These are phyloP conservation scores for Trypethelium eluteriae DNA, from an alignment of 495 filamentous ascomycete species.

Conservation along the genomic window DNA sequence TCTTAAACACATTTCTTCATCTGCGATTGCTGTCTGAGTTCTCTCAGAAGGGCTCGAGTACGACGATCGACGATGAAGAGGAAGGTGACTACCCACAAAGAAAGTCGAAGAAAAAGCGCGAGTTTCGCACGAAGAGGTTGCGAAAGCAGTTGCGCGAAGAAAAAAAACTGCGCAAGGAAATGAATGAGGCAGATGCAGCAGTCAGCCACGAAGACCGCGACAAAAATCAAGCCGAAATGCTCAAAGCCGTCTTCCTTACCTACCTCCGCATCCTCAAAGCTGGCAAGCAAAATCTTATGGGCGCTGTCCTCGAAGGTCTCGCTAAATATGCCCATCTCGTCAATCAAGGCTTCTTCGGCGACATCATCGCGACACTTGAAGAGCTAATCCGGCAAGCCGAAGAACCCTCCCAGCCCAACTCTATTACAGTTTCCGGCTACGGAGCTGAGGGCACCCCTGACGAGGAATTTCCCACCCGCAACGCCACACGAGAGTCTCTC, in stretches of 20 bases:
- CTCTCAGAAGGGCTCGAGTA: slow-evolving; percentile 66
- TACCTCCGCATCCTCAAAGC: slow-evolving; percentile 92
- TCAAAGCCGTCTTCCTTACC: slow-evolving; percentile 89
- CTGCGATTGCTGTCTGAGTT: slow-evolving; percentile 84
- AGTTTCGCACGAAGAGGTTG: slow-evolving; percentile 68
- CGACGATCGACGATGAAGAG: slow-evolving; percentile 53
- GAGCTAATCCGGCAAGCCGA: slow-evolving; percentile 74
- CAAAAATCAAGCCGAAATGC: slow-evolving; percentile 81
- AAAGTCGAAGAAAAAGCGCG: slow-evolving; percentile 57
- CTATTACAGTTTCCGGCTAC: slow-evolving; percentile 24
- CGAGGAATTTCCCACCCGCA: slow-evolving; percentile 45
- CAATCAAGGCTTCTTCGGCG: slow-evolving; percentile 97
- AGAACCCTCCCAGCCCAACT: slow-evolving; percentile 19
- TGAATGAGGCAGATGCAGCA: slow-evolving; percentile 81
- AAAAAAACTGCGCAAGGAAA: slow-evolving; percentile 82
- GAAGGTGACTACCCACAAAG: slow-evolving; percentile 33
- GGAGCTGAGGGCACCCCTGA: slow-evolving; percentile 40
- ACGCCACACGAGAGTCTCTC: slow-evolving; percentile 75
- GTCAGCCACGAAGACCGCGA: slow-evolving; percentile 89
- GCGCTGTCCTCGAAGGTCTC: slow-evolving; percentile 83
- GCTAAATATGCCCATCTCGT: slow-evolving; percentile 90
- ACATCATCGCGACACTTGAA: slow-evolving; percentile 85
- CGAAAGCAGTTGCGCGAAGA: slow-evolving; percentile 72
- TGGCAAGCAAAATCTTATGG: slow-evolving; percentile 73
- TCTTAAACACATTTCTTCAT: slow-evolving; percentile 85